Base-by-base conservation (phyloP, 1,284 basidiomycete genomes). In the Gymnopus androsaceus region DNA sequence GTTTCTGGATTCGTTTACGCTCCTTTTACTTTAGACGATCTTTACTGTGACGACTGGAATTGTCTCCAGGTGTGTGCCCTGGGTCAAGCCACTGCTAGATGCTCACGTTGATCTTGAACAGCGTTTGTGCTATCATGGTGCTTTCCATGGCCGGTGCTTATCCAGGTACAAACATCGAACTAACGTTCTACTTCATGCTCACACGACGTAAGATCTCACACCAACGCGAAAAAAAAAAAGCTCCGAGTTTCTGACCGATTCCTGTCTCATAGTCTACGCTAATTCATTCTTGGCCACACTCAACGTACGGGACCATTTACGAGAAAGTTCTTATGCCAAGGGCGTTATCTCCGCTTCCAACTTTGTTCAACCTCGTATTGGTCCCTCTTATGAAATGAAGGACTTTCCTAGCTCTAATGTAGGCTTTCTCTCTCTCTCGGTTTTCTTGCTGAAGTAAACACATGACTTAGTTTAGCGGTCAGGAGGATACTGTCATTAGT, bases 281-380 rank as follows among this genome's bases (percentile, higher is more conserved):
- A 57, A 57, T 28, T 57, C 55, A 7, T 44, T 57, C 17, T 27
- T 57, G 31, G 55, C 49, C 8, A 57, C 55, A 25, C 55, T 57
- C 21, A 57, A 57, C 33, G 55, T 57, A 21, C 40, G 55, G 9
- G 54, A 56, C 25, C 54, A 51, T 40, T n/a, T 56, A 11, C 48
- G 54, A 28, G 54, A 50, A 15, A 5, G 51, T 27, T 11, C 17
- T 12, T 5, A 21, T 17, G 19, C 27, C 23, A 27, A n/a, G 3
- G 41, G 38, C 30, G 45, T 44, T 25, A 53, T 53, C 21, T 45
- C 42, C n/a, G 33, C 51, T 8, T 44, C 51, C 14, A 50, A 50
- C 33, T 53, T 53, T 19, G 11, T 53, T 9, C 27, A 45, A 19
- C 30, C 50, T 33, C 40, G 41, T 15, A 36, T 21, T 17, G 19